phyloP scores from a whole-genome alignment of 208 protist genomes.

The Crithidia thermophila region DNA sequence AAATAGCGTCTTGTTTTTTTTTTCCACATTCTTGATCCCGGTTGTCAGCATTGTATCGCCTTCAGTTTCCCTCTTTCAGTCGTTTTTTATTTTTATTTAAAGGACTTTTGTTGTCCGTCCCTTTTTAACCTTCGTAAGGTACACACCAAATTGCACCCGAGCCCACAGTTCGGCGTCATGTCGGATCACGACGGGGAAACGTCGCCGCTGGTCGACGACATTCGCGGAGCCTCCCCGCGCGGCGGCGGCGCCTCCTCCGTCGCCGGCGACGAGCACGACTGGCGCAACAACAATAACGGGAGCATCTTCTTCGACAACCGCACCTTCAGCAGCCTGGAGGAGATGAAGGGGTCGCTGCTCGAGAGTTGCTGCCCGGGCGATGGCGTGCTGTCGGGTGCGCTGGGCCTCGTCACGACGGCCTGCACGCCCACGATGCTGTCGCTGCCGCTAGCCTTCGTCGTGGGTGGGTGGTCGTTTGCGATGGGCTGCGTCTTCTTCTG shows the following conservation, averaged over 20 bases:
- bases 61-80: no score
- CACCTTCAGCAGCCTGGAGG: conserved; percentile 76
- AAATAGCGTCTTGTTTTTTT: no score
- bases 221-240: conserved; percentile 11
- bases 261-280: conserved; percentile 33
- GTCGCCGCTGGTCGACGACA: conserved; percentile 13
- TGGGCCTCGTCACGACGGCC: conserved; percentile 71
- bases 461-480: conserved; percentile 63
- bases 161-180: no score
- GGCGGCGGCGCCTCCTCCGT: conserved; percentile 4
- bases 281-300: conserved; percentile 37
- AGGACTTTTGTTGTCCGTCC: no score
- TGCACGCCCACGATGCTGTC: conserved; percentile 77
- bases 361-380: conserved; percentile 76
- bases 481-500: conserved; percentile 52
- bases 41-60: no score
- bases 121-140: background rate
- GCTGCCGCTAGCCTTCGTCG: conserved; percentile 70
- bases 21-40: no score
- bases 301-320: conserved; percentile 68
- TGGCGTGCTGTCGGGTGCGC: conserved; percentile 62
- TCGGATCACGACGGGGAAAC: conserved; percentile 12
- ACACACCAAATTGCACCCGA: conserved; percentile 1
- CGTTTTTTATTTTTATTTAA: no score
- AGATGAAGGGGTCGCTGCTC: conserved; percentile 73